Evolutionary conservation across 495 filamentous ascomycete genomes (phyloP), one percentile per base, ranked within the genome.

Genomic region (Talaromyces nanjingensis): DNA sequence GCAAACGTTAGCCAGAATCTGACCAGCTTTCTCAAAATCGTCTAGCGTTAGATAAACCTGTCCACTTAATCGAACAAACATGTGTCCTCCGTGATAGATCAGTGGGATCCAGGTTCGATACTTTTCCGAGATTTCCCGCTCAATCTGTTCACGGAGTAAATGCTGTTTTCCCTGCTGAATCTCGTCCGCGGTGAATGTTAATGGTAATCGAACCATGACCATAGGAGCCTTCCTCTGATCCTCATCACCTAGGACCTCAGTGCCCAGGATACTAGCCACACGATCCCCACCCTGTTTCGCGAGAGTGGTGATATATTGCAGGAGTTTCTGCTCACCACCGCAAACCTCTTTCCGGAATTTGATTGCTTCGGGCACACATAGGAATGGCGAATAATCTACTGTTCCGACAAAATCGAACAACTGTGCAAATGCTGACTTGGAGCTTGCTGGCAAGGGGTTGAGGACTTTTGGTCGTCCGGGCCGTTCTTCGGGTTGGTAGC

Each of bases 401-500:
- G 89, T 93, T 2, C 86, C 91, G 3, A 87, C 76, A 64, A 89
- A 92, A 67, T 90, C 84, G 65, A 94, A 94, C 33, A 85, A 83
- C 6, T 72, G 76, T 3, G 87, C 83, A 63, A 90, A 94, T 0
- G 65, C 63, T 7, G 77, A 79, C 66, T 86, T 80, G 14, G 49
- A 31, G 0, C 70, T 31, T 11, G 20, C n/a, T 37, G 79, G 79
- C 6, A 89, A 69, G 14, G 84, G 84, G 65, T 80, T 85, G 33
- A 72, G 47, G 25, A 58, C 29, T 25, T 9, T 37, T 25, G 64
- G 45, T 52, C 59, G 56, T 18, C 47, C 60, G 3, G 60, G 60
- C 1, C 45, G 42, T 9, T 27, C 68, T 20, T 65, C 69, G 27
- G 75, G 69, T 58, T 73, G 64, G 66, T 76, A 80, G 52, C 78